These are phyloP conservation scores for Casaregolazyma suthepensis DNA, from an alignment of 1,139 yeast genomes.

Conservation along the genomic window DNA sequence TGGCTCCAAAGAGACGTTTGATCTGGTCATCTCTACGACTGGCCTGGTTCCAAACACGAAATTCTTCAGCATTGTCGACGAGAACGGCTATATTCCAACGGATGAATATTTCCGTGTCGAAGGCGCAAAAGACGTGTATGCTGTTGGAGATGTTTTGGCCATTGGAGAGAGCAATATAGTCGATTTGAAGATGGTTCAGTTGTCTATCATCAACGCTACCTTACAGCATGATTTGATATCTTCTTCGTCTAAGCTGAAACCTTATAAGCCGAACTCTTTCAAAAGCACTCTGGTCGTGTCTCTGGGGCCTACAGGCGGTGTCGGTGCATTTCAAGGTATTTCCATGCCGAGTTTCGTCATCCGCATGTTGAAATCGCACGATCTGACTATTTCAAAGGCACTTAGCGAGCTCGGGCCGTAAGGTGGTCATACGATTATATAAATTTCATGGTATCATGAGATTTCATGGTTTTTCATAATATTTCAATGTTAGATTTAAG, in stretches of 20 bases:
- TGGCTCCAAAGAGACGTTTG: slow-evolving; percentile 16
- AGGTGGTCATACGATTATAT: no score
- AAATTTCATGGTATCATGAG: no score
- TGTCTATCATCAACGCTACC: slow-evolving; percentile 13
- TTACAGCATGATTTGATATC: slow-evolving; percentile 16
- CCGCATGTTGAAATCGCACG: slow-evolving; percentile 11
- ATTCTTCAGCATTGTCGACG: slow-evolving; percentile 18
- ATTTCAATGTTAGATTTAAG: no score
- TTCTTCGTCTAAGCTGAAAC: slow-evolving; percentile 6
- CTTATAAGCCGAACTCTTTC: slow-evolving; percentile 9
- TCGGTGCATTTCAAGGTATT: slow-evolving; percentile 20
- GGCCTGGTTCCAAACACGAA: slow-evolving; percentile 25
- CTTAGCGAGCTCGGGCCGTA: neutral
- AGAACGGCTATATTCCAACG: slow-evolving; percentile 16
- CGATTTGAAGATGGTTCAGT: slow-evolving; percentile 17
- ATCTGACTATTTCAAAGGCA: neutral
- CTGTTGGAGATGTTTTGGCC: slow-evolving; percentile 25
- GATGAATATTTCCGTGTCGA: slow-evolving; percentile 22
- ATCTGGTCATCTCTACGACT: slow-evolving; percentile 18
- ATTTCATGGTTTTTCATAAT: no score
- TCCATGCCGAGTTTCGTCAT: slow-evolving; percentile 21
- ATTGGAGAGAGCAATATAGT: slow-evolving; percentile 15
- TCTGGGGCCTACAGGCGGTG: slow-evolving; percentile 20
- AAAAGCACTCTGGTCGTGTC: slow-evolving; percentile 17
- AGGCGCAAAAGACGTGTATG: slow-evolving; percentile 21